Base-by-base conservation (phyloP, 2,329 filamentous ascomycete species). In the Furcasterigmium furcatum region DNA sequence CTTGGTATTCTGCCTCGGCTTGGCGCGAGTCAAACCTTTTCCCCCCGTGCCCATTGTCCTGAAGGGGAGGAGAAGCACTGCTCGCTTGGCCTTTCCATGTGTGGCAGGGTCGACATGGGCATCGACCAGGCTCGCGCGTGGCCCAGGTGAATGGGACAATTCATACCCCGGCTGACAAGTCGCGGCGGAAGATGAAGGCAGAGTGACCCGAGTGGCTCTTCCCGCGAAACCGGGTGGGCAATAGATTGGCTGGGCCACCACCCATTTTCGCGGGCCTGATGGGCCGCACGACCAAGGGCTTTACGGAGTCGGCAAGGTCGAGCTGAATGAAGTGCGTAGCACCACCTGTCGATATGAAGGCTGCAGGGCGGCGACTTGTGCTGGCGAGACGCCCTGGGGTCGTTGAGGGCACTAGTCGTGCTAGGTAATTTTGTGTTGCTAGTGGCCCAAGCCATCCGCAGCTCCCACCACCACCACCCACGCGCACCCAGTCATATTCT, bases 161-260 rank as follows among this genome's bases (percentile, higher is more conserved):
- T 38, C 32, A 38, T 38, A 20, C 21, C 42, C 25, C 42, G 22
- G 42, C 42, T 44, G 42, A 44, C 42, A 35, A 30, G 32, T 14
- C 16, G 34, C 14, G n/a, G n/a, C 34, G 34, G 19, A 16, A 16
- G 34, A 7, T 20, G n/a, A 36, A 36, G 19, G 7, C 34, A 27
- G 24, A 7, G 7, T 12, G 24, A 27, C 24, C 24, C 24, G 24
- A 7, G 24, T 27, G 24, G 24, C 12, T 12, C 7, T 12, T 27
- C 24, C 12, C 24, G 24, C 24, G 24, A 27, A n/a, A n/a, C 7
- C 24, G 24, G 24, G 24, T 27, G 24, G 24, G 24, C 24, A 4
- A 9, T 10, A 36, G 34, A 36, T 20, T 20, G 34, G 34, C 34
- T 36, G 16, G 34, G 34, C 34, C 34, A 36, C 34, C 34, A 36